Conservation (phyloP, 2,329 filamentous ascomycete genomes). For the Hymenoscyphus repandus region DNA sequence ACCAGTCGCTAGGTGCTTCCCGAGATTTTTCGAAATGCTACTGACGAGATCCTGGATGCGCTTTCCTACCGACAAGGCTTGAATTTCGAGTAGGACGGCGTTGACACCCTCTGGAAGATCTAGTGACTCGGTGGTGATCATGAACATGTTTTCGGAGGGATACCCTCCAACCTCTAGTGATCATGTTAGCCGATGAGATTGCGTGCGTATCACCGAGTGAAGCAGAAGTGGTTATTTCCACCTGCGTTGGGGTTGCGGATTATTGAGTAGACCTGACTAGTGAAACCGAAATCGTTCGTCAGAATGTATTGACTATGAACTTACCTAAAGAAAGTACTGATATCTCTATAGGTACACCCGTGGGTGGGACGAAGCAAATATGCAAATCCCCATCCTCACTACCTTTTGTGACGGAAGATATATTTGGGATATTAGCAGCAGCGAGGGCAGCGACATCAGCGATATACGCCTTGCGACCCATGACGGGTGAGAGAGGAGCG, state of each 20-base stretch:
- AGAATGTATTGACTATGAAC: background rate
- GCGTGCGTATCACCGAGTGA: background rate
- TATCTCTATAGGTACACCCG: conserved; percentile 23
- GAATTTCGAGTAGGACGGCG: conserved; percentile 27
- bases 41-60: conserved; percentile 22
- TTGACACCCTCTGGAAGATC: conserved; percentile 39
- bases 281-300: no score
- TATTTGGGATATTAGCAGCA: conserved; percentile 37
- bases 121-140: conserved; percentile 48
- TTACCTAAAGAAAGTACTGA: conserved; percentile 23
- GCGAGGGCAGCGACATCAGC: conserved; percentile 45
- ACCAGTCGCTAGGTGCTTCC: conserved; percentile 17
- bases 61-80: conserved; percentile 18
- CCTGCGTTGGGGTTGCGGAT: no score
- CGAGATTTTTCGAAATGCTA: conserved; percentile 23
- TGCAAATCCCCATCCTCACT: conserved; percentile 69
- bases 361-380: conserved; percentile 46
- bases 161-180: conserved; percentile 52
- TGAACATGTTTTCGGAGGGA: conserved; percentile 38
- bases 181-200: conserved; percentile 9
- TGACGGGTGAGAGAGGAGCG: conserved; percentile 31
- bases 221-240: background rate
- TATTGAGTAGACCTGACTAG: no score
- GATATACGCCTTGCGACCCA: conserved; percentile 64
- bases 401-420: conserved; percentile 53